These are phyloP conservation scores for Closterium sp. DNA, from an alignment of 139 green algal genomes.

Conservation along the genomic window DNA sequence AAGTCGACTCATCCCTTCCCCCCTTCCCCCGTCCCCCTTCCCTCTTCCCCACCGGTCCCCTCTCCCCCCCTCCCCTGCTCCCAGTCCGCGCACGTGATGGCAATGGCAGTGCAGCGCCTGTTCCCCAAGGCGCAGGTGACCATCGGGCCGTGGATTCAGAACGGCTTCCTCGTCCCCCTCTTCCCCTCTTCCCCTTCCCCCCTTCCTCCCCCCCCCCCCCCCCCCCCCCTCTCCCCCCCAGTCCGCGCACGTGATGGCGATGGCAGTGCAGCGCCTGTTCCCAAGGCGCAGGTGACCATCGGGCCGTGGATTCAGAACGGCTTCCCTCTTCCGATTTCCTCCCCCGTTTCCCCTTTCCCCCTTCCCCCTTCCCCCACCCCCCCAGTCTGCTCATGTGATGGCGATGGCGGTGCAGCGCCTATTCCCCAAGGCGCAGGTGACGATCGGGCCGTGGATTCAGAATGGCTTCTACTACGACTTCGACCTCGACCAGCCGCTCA, in stretches of 20 bases:
- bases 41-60: background rate
- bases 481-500: slow-evolving; percentile 75
- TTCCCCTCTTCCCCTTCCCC: background rate
- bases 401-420: slow-evolving; percentile 96
- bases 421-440: slow-evolving; percentile 82
- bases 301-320: slow-evolving; percentile 93
- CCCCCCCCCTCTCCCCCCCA: background rate
- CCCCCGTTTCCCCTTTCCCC: too few species aligned
- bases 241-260: slow-evolving; percentile 59
- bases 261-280: slow-evolving; percentile 93
- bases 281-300: slow-evolving; percentile 85
- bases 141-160: slow-evolving; percentile 93
- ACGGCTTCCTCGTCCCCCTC: slow-evolving; percentile 73
- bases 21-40: too few species aligned
- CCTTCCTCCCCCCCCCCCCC: background rate
- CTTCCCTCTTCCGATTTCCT: slow-evolving; percentile 59
- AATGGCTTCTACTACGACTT: slow-evolving; percentile 99
- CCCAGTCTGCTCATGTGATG: slow-evolving; percentile 90
- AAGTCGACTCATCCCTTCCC: slow-evolving; percentile 8
- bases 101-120: slow-evolving; percentile 81
- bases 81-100: background rate
- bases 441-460: slow-evolving; percentile 94
- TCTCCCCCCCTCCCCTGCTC: background rate
- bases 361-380: too few species aligned
- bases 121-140: slow-evolving; percentile 84